These are phyloP conservation scores for Russula vinacea DNA, from an alignment of 768 basidiomycete species.

Conservation along the genomic window DNA sequence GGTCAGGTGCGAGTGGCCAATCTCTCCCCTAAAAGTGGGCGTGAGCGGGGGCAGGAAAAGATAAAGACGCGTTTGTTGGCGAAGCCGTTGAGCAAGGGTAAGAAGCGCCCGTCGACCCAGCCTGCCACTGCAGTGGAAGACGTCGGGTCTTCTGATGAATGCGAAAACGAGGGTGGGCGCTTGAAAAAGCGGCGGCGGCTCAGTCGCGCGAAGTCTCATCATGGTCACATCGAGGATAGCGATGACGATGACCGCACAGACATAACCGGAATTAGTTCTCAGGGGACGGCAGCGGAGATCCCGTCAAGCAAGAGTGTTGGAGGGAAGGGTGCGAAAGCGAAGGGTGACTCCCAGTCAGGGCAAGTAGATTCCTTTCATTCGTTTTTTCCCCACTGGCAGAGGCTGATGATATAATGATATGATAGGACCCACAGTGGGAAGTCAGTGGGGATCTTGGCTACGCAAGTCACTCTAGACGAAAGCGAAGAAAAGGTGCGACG, in stretches of 20 bases:
- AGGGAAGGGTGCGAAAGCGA: slow-evolving; percentile 12
- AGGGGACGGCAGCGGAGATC: slow-evolving; percentile 2
- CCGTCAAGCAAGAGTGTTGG: slow-evolving; percentile 2
- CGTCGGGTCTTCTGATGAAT: slow-evolving; percentile 14
- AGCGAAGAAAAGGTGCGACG: slow-evolving; percentile 53
- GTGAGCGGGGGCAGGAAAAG: slow-evolving; percentile 29
- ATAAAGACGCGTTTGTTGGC: slow-evolving; percentile 24
- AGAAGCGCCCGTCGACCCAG: slow-evolving; percentile 34
- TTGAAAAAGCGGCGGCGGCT: slow-evolving; percentile 22
- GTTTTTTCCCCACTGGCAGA: not conserved
- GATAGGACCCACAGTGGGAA: slow-evolving; percentile 25
- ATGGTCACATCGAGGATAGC: slow-evolving; percentile 29
- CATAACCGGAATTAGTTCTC: not conserved
- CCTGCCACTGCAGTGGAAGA: slow-evolving; percentile 19
- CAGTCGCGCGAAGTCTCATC: slow-evolving; percentile 30
- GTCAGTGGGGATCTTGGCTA: slow-evolving; percentile 59
- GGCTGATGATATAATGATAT: not conserved
- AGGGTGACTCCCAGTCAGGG: slow-evolving; percentile 4
- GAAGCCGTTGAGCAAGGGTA: slow-evolving; percentile 32
- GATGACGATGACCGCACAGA: slow-evolving; percentile 1
- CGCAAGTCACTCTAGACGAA: slow-evolving; percentile 57
- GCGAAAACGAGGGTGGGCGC: not conserved
- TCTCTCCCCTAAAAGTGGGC: slow-evolving; percentile 30
- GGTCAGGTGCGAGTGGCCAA: slow-evolving; percentile 34
- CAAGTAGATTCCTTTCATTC: slow-evolving; percentile 3